Conservation (phyloP, 257 asterid species). For the Solanum rostratum region DNA sequence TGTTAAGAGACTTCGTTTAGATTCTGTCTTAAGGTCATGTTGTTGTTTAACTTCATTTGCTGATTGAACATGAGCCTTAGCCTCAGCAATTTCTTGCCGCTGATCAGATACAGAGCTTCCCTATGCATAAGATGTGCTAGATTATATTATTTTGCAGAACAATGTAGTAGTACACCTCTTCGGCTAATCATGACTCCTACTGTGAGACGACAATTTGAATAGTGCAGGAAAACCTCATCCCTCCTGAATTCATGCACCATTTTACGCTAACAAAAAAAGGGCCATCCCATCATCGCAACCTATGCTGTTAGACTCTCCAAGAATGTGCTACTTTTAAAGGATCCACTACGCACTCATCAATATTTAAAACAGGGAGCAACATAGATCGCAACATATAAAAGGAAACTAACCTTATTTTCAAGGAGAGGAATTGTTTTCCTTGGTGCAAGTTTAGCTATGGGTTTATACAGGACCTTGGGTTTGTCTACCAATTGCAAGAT, state of each 20-base stretch:
- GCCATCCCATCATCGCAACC: neutral
- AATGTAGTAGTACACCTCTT: neutral
- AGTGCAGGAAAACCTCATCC: neutral
- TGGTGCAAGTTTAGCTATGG: constrained; percentile 64
- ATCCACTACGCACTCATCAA: neutral
- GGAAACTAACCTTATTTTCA: constrained; percentile 55
- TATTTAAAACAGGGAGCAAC: neutral
- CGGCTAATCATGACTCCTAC: neutral
- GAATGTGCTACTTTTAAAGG: neutral
- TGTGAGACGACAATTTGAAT: neutral
- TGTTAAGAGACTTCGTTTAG: constrained; percentile 1
- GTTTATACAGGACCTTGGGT: constrained; percentile 47
- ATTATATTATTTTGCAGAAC: neutral
- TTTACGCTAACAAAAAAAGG: neutral
- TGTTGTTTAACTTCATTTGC: constrained; percentile 12
- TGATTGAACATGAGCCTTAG: constrained; percentile 6
- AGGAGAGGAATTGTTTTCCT: constrained; percentile 43
- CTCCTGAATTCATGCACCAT: neutral
- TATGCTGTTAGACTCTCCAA: neutral
- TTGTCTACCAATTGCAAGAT: constrained; percentile 19
- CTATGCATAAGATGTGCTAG: constrained; percentile 1
- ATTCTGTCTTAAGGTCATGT: constrained; percentile 5
- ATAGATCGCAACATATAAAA: neutral
- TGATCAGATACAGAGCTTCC: constrained; percentile 12
- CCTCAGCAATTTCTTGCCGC: constrained; percentile 16